Conservation (phyloP, 2,329 filamentous ascomycete species). For the Fusarium proliferatum region DNA sequence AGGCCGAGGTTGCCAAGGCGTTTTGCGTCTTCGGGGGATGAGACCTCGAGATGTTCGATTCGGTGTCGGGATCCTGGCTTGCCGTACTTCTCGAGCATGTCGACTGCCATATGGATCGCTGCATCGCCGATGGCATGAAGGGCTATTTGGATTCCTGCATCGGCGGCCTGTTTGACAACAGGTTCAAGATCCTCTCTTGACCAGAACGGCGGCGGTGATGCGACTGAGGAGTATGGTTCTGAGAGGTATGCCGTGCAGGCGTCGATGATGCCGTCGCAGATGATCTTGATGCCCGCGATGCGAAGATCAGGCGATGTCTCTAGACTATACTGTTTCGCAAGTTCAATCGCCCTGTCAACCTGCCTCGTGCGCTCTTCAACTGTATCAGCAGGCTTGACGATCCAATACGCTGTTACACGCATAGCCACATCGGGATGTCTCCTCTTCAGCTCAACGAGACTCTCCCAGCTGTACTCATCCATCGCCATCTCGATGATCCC, state of each 20-base stretch:
- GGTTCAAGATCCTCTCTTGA: constrained; percentile 61
- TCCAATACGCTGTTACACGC: constrained; percentile 66
- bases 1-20: constrained; percentile 67
- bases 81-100: constrained; percentile 59
- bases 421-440: constrained; percentile 49
- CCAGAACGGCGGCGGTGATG: constrained; percentile 64
- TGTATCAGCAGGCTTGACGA: constrained; percentile 60
- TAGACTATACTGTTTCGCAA: constrained; percentile 51
- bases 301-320: constrained; percentile 55
- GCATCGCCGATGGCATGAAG: constrained; percentile 73
- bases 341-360: constrained; percentile 61
- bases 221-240: constrained; percentile 64
- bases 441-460: constrained; percentile 57
- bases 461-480: constrained; percentile 67
- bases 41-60: constrained; percentile 72
- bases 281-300: constrained; percentile 70
- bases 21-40: constrained; percentile 63
- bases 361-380: constrained; percentile 57
- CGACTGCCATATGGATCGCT: constrained; percentile 66
- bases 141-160: constrained; percentile 67
- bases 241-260: constrained; percentile 69
- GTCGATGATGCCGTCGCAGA: constrained; percentile 72
- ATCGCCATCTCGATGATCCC: constrained; percentile 70
- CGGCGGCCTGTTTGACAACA: constrained; percentile 64
- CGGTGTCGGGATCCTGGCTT: constrained; percentile 63